Conservation (phyloP, 2,329 filamentous ascomycete species). For the Paraconiothyrium brasiliense region DNA sequence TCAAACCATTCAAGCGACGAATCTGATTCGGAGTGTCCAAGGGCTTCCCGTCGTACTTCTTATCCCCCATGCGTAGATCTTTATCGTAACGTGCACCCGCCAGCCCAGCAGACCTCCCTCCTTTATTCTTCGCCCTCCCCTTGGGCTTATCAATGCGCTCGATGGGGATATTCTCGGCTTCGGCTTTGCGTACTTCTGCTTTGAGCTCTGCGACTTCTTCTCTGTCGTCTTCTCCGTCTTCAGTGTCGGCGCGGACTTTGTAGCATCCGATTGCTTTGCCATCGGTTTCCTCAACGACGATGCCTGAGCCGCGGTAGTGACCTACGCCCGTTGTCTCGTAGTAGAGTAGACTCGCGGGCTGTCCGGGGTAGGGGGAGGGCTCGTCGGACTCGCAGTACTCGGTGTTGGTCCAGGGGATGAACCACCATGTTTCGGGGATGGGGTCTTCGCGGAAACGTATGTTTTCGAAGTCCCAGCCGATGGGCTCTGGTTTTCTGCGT, state of each 20-base stretch:
- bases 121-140: not conserved
- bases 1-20: slow-evolving; percentile 10
- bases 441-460: not conserved
- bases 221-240: not conserved
- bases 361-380: not conserved
- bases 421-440: slow-evolving; percentile 8
- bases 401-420: slow-evolving; percentile 12
- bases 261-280: slow-evolving; percentile 13
- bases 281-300: slow-evolving; percentile 4
- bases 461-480: slow-evolving; percentile 15
- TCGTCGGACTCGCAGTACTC: not conserved
- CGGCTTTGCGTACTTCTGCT: not conserved
- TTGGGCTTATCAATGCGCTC: not conserved
- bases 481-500: slow-evolving; percentile 4
- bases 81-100: not conserved
- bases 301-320: slow-evolving; percentile 7
- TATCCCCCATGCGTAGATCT: not conserved
- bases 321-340: not conserved
- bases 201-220: not conserved
- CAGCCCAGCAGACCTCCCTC: no score
- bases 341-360: not conserved
- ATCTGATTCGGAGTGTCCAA: not conserved
- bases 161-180: not conserved
- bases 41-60: not conserved
- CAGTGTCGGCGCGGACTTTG: slow-evolving; percentile 9